phyloP scores from a whole-genome alignment of 495 filamentous ascomycete species.

The Neurospora africana region DNA sequence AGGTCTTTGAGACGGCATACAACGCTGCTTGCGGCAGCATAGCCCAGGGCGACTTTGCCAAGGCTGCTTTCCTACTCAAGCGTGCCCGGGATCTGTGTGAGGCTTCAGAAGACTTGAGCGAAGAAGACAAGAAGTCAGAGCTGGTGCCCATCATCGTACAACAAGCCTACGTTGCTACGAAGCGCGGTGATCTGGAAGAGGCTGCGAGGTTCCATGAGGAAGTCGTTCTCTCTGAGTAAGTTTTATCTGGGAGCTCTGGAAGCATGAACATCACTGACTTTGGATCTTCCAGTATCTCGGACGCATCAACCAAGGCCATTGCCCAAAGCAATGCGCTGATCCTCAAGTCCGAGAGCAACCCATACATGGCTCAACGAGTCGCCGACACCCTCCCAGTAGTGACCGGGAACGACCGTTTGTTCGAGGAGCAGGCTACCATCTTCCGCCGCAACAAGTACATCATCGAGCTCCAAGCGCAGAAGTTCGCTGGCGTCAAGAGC shows the following conservation, averaged over 20 bases:
- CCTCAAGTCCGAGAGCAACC: slow-evolving; percentile 54
- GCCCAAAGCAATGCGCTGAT: slow-evolving; percentile 69
- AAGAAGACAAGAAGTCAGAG: slow-evolving; percentile 76
- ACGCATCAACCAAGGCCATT: slow-evolving; percentile 65
- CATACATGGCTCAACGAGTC: slow-evolving; percentile 63
- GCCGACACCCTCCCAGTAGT: slow-evolving; percentile 48
- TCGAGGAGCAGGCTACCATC: slow-evolving; percentile 63
- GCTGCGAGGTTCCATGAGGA: slow-evolving; percentile 55
- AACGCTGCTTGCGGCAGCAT: slow-evolving; percentile 85
- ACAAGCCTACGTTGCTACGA: slow-evolving; percentile 68
- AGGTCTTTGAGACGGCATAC: slow-evolving; percentile 87
- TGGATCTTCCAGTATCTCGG: slow-evolving; percentile 50
- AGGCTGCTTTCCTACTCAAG: slow-evolving; percentile 70
- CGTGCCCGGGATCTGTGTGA: slow-evolving; percentile 81
- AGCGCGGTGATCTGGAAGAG: slow-evolving; percentile 62
- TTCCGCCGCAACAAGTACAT: slow-evolving; percentile 59
- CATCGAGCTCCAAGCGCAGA: slow-evolving; percentile 66
- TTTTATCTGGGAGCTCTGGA: background rate
- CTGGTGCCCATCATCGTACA: slow-evolving; percentile 78
- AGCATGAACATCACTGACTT: slow-evolving; percentile 11
- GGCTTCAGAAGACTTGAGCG: slow-evolving; percentile 66
- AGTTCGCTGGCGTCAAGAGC: slow-evolving; percentile 60
- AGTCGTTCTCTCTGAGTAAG: slow-evolving; percentile 38
- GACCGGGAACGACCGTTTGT: slow-evolving; percentile 58
- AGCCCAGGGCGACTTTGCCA: slow-evolving; percentile 62